A percentile compares a stretch with the other conserved stretches of the same genome.
These are phyloP conservation scores for Chaetomium sp. DNA, from an alignment of 2,329 filamentous ascomycete species.

Conservation along the genomic window DNA sequence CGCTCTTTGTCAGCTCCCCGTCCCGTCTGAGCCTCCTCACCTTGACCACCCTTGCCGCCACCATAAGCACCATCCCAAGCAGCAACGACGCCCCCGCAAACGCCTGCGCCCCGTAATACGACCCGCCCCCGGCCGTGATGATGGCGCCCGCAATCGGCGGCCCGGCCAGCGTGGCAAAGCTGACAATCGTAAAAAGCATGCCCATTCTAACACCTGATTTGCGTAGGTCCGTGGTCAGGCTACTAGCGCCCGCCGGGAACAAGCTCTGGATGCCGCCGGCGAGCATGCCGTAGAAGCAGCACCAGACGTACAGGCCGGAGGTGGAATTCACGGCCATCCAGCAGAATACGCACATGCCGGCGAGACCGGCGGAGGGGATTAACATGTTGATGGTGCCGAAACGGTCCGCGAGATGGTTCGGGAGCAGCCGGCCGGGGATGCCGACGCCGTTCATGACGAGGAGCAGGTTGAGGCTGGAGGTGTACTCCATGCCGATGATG, in stretches of 20 bases:
- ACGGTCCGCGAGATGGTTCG: constrained; percentile 52
- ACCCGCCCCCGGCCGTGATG: constrained; percentile 35
- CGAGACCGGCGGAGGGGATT: constrained; percentile 39
- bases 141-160: constrained; percentile 47
- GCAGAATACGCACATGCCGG: constrained; percentile 41
- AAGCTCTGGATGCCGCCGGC: constrained; percentile 59
- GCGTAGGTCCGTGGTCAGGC: constrained; percentile 44
- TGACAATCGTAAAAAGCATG: constrained; percentile 52
- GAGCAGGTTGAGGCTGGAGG: constrained; percentile 52
- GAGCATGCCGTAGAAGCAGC: constrained; percentile 56
- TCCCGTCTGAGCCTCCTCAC: constrained; percentile 31
- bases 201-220: constrained; percentile 51
- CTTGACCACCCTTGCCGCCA: constrained; percentile 33
- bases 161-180: constrained; percentile 46
- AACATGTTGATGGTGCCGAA: constrained; percentile 56
- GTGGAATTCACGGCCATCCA: constrained; percentile 53
- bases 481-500: constrained; percentile 38
- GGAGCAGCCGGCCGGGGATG: constrained; percentile 49
- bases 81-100: constrained; percentile 42
- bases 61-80: constrained; percentile 35
- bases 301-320: constrained; percentile 54
- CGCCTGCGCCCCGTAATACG: constrained; percentile 42
- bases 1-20: constrained; percentile 2
- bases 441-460: constrained; percentile 61
- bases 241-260: constrained; percentile 56